A percentile compares a stretch with the other conserved stretches of the same genome.
Conservation (phyloP, 1,284 basidiomycete genomes). For the Xanthoconium separans region DNA sequence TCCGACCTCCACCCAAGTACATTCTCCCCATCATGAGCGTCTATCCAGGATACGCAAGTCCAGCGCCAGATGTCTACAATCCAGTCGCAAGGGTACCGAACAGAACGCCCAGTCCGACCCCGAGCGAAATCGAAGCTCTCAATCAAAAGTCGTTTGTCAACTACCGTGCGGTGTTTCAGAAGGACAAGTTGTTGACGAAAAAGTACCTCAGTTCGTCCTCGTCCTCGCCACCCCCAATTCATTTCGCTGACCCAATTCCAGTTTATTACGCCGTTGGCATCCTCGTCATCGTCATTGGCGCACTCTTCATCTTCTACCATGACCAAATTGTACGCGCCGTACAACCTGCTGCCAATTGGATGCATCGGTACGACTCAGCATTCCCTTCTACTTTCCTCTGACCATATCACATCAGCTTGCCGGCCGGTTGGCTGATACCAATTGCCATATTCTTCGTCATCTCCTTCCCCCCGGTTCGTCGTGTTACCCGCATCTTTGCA, state of each 20-base stretch:
- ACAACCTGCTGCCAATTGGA: constrained; percentile 61
- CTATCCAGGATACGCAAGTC: constrained; percentile 16
- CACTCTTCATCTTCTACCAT: constrained; percentile 60
- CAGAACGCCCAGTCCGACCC: constrained; percentile 60
- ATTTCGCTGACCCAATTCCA: constrained; percentile 24
- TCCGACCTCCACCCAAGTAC: too few species aligned
- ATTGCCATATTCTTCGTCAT: constrained; percentile 78
- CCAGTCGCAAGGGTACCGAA: constrained; percentile 11
- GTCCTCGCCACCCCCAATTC: too few species aligned
- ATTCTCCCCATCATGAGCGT: constrained; percentile 21
- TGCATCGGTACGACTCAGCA: constrained; percentile 49
- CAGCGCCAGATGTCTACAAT: constrained; percentile 4
- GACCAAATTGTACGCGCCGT: constrained; percentile 64
- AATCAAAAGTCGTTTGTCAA: constrained; percentile 41
- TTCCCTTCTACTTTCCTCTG: not conserved
- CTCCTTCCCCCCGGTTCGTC: constrained; percentile 68
- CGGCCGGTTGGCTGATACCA: constrained; percentile 77
- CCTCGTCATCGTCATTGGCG: constrained; percentile 46
- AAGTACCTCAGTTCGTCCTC: constrained; percentile 41
- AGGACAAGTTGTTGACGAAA: constrained; percentile 29
- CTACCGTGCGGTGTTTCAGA: constrained; percentile 39
- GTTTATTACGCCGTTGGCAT: constrained; percentile 50
- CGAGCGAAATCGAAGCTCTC: constrained; percentile 52
- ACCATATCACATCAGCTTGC: constrained; percentile 32
- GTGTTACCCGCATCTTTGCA: not conserved